A percentile compares a stretch with the other conserved stretches of the same genome.
These are phyloP conservation scores for Fusarium nelsonii DNA, from an alignment of 2,329 filamentous ascomycete genomes.

Conservation along the genomic window DNA sequence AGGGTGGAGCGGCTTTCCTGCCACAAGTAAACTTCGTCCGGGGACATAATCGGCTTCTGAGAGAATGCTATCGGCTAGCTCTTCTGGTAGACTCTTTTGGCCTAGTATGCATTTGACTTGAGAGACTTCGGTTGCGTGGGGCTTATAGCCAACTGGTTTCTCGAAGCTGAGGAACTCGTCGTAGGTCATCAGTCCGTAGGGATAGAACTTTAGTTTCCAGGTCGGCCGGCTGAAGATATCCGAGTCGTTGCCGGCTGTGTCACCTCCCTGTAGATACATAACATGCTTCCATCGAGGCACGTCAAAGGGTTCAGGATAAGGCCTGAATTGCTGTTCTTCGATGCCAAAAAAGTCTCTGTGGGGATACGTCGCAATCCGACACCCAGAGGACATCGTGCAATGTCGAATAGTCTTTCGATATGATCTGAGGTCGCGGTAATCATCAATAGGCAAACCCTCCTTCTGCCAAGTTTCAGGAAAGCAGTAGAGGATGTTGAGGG, in stretches of 20 bases:
- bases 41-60: not conserved
- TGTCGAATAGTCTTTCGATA: not conserved
- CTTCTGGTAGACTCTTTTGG: conserved; percentile 1
- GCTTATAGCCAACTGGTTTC: not conserved
- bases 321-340: not conserved
- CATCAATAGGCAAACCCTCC: fast-evolving
- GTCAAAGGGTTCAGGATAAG: not conserved
- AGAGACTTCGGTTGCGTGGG: not conserved
- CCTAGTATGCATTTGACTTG: not conserved
- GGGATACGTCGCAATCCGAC: not conserved
- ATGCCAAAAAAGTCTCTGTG: conserved; percentile 19
- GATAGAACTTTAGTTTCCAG: conserved; percentile 4
- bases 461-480: not conserved
- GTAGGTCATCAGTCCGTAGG: conserved; percentile 24
- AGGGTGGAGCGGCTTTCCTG: not conserved
- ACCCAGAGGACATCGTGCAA: not conserved
- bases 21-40: not conserved
- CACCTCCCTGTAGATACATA: too few relatives aligned
- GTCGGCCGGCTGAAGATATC: not conserved
- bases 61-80: not conserved
- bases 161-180: conserved; percentile 18
- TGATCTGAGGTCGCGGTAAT: not conserved
- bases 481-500: conserved; percentile 9
- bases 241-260: too few relatives aligned
- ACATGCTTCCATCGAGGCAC: not conserved